Evolutionary conservation across 2,329 filamentous ascomycete genomes (phyloP), one percentile per base, ranked within the genome.

Genomic region (Achaetomium macrosporum): DNA sequence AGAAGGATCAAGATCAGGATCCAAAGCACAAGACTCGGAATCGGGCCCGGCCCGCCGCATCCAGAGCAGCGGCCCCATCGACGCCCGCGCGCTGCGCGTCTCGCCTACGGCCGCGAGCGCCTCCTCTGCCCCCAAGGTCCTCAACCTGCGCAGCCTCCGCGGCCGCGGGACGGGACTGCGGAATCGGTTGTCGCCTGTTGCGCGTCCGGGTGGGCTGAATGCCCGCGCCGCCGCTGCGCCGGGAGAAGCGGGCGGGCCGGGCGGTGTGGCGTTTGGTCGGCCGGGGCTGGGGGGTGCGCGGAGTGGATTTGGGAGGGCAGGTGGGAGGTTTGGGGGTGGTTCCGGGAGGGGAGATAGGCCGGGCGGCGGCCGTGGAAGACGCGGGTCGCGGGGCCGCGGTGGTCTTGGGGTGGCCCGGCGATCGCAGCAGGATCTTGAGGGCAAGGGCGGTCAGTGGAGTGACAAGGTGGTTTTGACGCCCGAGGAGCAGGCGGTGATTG

Each of bases 71-170:
- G 43, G 42, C 25, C 16, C 19, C n/a, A n/a, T 59, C 39, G 57
- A 59, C 42, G 49, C 54, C 25, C 54, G 56, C 55, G 42, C 50
- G 9, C 47, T 53, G 47, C 50, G 47, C 40, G 39, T 41, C 20
- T 40, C 48, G 29, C 47, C 47, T n/a, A 33, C 20, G 39, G 37
- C 16, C 30, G 39, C 40, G 13, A 17, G 35, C n/a, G 8, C 19
- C 13, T 37, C 35, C 13, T 25, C 50, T 13, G 53, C 44, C 11
- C 52, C 57, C 48, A 62, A 58, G 39, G 56, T 67, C 29, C 62
- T 67, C 58, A 66, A 63, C 53, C 16, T 68, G 13, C 63, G 64
- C 50, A 66, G 61, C 47, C 44, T 64, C 33, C 54, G 60, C 30
- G 51, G 47, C 31, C 25, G 25, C 25, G 25, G 47, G 52, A 12